Base-by-base conservation (phyloP, 805 yeast genomes). In the Saccharomycopsis malanga region DNA sequence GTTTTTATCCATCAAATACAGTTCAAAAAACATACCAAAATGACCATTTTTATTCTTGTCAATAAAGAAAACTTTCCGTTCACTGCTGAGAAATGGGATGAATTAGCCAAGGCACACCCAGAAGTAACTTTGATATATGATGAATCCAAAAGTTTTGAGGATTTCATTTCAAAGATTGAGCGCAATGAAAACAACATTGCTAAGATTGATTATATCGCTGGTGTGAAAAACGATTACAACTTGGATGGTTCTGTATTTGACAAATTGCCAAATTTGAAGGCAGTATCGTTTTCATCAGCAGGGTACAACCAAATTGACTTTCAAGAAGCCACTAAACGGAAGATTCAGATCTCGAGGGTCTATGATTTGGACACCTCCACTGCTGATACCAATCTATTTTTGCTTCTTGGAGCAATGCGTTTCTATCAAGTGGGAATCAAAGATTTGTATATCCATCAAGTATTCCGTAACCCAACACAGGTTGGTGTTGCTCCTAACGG, bases 271-370 rank as follows among this genome's bases (percentile, higher is more conserved):
- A 38, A 46, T 3, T 44, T 52, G 34, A 49, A 49, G 30, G 46
- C 51, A 7, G 47, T 52, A 12, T 46, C 51, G 25, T 49, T 49
- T 37, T 30, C 41, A 21, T 50, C 82, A 43, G 82, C 82, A 1
- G 83, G 83, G 17, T 78, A 76, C 58, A 81, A 77, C 56, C 68
- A 68, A 52, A 62, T 75, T 34, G 76, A 74, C 50, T 69, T 72
- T 15, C 55, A 58, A 7, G 69, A 67, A 45, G 65, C 72, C 52
- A 66, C 69, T 14, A 56, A 55, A 4, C 54, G 65, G 34, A 69
- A 67, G 3, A 69, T 77, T 40, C 76, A 71, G 56, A 54, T 75
- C 17, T 67, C 79, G 2, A 74, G 78, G 57, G 77, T 77, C 21
- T 81, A 80, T 3, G 65, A 67, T 4, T 62, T 76, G 17, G 72